Evolutionary conservation across 2,329 filamentous ascomycete species (phyloP), one percentile per base, ranked within the genome.

Genomic region (Ascocoryne sarcoides): DNA sequence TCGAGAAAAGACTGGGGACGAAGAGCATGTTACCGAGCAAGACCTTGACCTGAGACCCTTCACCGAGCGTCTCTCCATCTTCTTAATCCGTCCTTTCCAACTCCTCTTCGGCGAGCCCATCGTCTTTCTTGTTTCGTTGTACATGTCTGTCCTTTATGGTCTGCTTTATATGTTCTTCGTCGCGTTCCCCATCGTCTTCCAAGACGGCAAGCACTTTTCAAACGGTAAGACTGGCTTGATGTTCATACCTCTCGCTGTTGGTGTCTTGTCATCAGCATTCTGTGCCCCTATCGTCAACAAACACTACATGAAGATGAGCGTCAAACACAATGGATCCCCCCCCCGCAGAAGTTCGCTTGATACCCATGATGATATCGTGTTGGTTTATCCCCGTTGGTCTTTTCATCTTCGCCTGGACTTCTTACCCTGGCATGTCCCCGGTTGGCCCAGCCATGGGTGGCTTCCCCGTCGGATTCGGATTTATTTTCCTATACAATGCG

Each of bases 31-130:
- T 29, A 90, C 87, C 0, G 84, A 92, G 60, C 75, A 82, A 55
- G 87, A 94, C 40, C 73, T 94, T 31, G 84, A 93, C 55, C 62
- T 73, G 32, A 75, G 83, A 0, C 76, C 84, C 3, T 60, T 92
- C 39, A 61, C 65, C 3, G 80, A 92, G 57, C 75, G 81, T 36
- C 65, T 93, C 19, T 65, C 68, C 16, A 71, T 92, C 51, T 90
- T 92, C 69, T 66, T 94, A 29, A 58, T 92, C 47, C 77, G 87
- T 4, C 88, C 87, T 1, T 85, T 94, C 65, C 84, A 92, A 65
- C 76, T 95, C 2, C 75, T 94, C 23, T 90, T 92, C 61, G 65
- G 73, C 45, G 87, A 94, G 61, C 76, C 84, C 29, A 94, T 95
- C 55, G 85, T 94, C 36, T 75, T 94, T 50, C 76, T 92, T 54